Conservation (phyloP, 1,284 basidiomycete species). For the Sporisorium reilianum region DNA sequence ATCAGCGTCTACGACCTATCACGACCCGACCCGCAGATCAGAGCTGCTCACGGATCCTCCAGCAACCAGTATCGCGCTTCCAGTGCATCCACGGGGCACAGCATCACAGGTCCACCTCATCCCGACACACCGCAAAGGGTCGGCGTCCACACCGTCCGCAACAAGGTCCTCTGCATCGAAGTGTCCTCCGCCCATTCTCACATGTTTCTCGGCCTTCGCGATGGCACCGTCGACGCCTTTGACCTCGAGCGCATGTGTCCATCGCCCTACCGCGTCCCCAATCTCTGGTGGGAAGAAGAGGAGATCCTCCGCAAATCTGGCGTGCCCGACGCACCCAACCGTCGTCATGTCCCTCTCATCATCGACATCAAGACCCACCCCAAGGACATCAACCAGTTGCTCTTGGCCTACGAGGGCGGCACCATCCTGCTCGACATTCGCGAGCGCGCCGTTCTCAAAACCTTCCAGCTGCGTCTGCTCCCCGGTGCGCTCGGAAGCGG, state of each 20-base stretch:
- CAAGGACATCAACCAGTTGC: constrained; percentile 81
- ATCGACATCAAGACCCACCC: constrained; percentile 75
- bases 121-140: constrained; percentile 59
- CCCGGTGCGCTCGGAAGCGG: constrained; percentile 70
- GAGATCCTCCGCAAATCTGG: constrained; percentile 75
- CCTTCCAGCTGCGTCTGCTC: constrained; percentile 60
- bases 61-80: constrained; percentile 45
- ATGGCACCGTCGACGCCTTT: constrained; percentile 71
- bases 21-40: constrained; percentile 70
- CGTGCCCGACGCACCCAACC: constrained; percentile 72
- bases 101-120: constrained; percentile 49
- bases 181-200: constrained; percentile 82
- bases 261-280: constrained; percentile 68
- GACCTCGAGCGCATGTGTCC: constrained; percentile 68
- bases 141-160: constrained; percentile 55
- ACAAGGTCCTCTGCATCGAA: constrained; percentile 73
- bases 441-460: constrained; percentile 53
- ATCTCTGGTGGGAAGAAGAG: constrained; percentile 81
- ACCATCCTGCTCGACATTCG: constrained; percentile 61
- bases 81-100: constrained; percentile 38
- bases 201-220: constrained; percentile 73
- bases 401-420: constrained; percentile 83
- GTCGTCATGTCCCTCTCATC: constrained; percentile 69
- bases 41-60: constrained; percentile 45
- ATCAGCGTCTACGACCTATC: constrained; percentile 80